Base-by-base conservation (phyloP, 2,329 filamentous ascomycete genomes). In the Ilyonectria sp. region DNA sequence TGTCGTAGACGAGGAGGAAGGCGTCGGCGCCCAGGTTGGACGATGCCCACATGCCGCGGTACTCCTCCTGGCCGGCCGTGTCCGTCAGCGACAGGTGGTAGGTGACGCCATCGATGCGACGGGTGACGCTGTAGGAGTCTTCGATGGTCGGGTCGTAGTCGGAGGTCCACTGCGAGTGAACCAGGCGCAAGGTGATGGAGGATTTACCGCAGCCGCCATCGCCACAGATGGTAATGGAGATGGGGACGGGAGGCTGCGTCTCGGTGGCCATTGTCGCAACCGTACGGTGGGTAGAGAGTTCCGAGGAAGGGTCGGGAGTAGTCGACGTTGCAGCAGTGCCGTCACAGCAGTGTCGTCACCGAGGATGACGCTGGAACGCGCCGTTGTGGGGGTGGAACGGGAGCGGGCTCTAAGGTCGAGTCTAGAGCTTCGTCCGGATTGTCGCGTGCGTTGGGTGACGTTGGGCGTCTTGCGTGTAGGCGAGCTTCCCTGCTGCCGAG, bases 51-150 rank as follows among this genome's bases (percentile, higher is more conserved):
- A 96, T 93, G 74, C 92, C 91, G 72, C 93, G 91, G 83, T 96
- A 96, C 82, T 96, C 93, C 82, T 96, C 93, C 80, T 96, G 93
- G n/a, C 93, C 93, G 29, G 93, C 93, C 1, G 93, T 95, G 84
- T 96, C 93, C 67, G 93, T 95, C 56, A 96, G 87, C 55, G 88
- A 86, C 40, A 96, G 90, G 80, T 93, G 92, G 86, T 95, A 95
- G 57, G 89, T 90, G 60, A 95, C 87, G 76, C 93, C 93, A 75
- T 95, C 93, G 79, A 96, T 90, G 74, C 87, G 89, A 72, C 93
- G 92, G 56, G 93, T 95, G 69, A 96, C 91, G 75, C 90, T 92
- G 85, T 96, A 96, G 73, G 92, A 94, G 85, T 96, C 93, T 82
- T 94, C 92, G 80, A 93, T 93, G 40, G 92, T 93, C 17, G 92